Conservation (phyloP, 176 grass and related monocot species). For the Ampelocalamus luodianensis region DNA sequence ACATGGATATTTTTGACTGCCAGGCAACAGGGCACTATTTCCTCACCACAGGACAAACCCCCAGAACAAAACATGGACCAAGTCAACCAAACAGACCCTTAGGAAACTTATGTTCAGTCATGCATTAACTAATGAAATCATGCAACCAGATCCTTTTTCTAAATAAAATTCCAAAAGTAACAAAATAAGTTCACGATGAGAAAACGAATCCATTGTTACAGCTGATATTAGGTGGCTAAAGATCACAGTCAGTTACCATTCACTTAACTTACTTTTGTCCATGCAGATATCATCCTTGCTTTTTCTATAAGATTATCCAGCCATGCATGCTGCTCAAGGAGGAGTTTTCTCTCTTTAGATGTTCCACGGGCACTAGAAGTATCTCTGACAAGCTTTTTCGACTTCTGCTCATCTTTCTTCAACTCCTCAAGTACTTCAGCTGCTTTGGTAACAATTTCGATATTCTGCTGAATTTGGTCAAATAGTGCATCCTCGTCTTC, state of each 20-base stretch:
- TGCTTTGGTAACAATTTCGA: conserved; percentile 71
- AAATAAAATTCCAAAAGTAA: background rate
- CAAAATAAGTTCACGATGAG: background rate
- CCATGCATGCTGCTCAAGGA: conserved; percentile 63
- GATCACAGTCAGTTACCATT: conserved; percentile 12
- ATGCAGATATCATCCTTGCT: conserved; percentile 65
- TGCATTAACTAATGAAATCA: conserved; percentile 27
- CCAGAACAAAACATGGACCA: background rate
- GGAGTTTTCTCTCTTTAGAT: conserved; percentile 80
- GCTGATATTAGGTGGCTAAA: conserved; percentile 6
- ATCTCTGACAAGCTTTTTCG: conserved; percentile 79
- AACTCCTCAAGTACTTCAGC: conserved; percentile 63
- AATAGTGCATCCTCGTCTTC: conserved; percentile 82
- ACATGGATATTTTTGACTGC: conserved; percentile 15
- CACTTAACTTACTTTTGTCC: conserved; percentile 79
- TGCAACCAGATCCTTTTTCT: background rate
- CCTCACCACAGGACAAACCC: background rate
- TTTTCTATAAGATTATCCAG: conserved; percentile 82
- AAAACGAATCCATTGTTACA: conserved; percentile 23
- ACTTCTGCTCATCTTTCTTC: conserved; percentile 75
- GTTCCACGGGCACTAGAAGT: conserved; percentile 59
- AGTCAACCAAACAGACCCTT: conserved; percentile 1
- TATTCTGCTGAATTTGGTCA: conserved; percentile 76
- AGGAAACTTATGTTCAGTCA: background rate
- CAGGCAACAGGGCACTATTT: background rate